Percentiles rank a stretch among this genome's conserved stretches.
Conservation (phyloP, 306 rosid species). For the Vicia faba region DNA sequence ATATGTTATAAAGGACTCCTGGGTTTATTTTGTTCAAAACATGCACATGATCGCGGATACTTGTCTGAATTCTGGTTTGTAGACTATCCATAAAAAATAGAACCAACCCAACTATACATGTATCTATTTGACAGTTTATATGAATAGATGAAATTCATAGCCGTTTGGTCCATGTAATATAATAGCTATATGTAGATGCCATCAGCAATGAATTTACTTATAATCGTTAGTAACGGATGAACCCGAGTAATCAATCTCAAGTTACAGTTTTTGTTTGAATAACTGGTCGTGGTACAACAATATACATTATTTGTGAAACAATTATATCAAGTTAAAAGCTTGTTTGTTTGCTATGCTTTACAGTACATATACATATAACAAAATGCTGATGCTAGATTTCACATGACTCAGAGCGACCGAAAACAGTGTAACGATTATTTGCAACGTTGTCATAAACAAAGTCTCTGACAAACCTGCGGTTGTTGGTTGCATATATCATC, state of each 20-base stretch:
- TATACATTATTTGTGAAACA: not conserved
- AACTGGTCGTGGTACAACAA: too few species aligned
- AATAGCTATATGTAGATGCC: conserved; percentile 24
- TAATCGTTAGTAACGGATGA: too few species aligned
- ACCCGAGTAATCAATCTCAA: too few species aligned
- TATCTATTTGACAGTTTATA: conserved; percentile 20
- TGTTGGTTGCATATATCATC: conserved; percentile 27
- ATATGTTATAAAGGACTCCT: not conserved
- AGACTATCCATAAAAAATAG: conserved; percentile 27
- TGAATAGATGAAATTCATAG: conserved; percentile 31
- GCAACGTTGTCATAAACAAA: conserved; percentile 87
- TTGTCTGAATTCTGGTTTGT: not conserved
- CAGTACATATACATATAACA: conserved; percentile 10
- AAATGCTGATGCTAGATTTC: conserved; percentile 51
- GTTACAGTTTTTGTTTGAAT: too few species aligned
- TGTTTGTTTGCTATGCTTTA: conserved; percentile 21
- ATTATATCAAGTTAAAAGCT: conserved; percentile 16
- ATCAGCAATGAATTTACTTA: conserved; percentile 15
- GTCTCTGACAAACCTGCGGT: conserved; percentile 73
- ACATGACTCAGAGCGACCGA: conserved; percentile 89
- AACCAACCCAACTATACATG: conserved; percentile 24
- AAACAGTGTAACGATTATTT: conserved; percentile 77
- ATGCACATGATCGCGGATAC: not conserved
- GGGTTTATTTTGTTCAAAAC: not conserved
- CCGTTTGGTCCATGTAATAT: conserved; percentile 28